Conservation (phyloP, 2,329 filamentous ascomycete species). For the Geoglossum cookeanum region DNA sequence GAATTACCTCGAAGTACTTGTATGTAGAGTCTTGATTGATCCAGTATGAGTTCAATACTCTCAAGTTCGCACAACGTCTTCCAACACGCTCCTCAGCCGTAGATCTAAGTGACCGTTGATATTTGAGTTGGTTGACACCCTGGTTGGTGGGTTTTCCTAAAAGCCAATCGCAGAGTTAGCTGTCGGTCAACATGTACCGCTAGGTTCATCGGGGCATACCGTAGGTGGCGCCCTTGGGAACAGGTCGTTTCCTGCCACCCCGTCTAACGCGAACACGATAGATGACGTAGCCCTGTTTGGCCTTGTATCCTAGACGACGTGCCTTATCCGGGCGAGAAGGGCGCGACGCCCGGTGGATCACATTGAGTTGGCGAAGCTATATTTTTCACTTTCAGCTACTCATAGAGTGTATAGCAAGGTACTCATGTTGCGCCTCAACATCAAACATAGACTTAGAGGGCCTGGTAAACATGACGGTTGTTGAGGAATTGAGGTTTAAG, state of each 20-base stretch:
- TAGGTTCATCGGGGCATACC: conserved; percentile 37
- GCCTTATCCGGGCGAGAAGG: conserved; percentile 99
- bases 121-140: conserved; percentile 99
- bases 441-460: neutral
- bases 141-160: conserved; percentile 99
- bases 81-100: conserved; percentile 99
- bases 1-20: conserved; percentile 99
- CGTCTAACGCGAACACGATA: conserved; percentile 97
- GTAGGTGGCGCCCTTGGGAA: conserved; percentile 94
- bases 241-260: conserved; percentile 96
- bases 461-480: neutral
- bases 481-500: neutral
- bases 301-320: conserved; percentile 99
- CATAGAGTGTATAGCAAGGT: conserved; percentile 96
- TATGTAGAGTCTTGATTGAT: conserved; percentile 99
- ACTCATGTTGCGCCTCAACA: conserved; percentile 21
- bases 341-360: conserved; percentile 97
- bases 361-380: conserved; percentile 99
- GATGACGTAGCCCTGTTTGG: conserved; percentile 99
- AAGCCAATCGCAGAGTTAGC: conserved; percentile 6
- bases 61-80: conserved; percentile 95
- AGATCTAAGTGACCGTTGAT: conserved; percentile 95
- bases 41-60: conserved; percentile 99
- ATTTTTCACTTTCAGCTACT: conserved; percentile 99
- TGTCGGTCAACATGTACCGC: neutral